Conservation (phyloP, 2,329 filamentous ascomycete genomes). For the Pestalotiopsis sp. region DNA sequence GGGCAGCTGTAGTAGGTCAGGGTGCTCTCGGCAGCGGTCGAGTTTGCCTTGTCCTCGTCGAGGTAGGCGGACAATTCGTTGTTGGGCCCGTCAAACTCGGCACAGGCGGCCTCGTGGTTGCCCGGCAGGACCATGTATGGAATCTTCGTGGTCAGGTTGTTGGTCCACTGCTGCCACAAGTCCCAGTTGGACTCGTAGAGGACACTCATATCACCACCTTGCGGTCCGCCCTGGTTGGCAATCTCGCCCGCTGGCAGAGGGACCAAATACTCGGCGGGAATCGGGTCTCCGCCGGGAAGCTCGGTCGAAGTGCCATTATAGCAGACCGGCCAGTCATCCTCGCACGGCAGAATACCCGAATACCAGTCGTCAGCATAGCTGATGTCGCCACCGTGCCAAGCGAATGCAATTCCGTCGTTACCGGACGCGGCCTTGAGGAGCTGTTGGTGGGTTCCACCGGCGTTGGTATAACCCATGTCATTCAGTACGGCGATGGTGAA, state of each 20-base stretch:
- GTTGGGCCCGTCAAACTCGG: constrained; percentile 44
- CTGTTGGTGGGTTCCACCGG: constrained; percentile 1
- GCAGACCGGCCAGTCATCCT: constrained; percentile 4
- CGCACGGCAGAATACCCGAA: constrained; percentile 29
- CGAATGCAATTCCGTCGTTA: background rate
- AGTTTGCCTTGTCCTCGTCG: constrained; percentile 30
- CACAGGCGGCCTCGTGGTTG: constrained; percentile 59
- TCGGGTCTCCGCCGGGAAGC: background rate
- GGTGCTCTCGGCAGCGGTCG: constrained; percentile 43
- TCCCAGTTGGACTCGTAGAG: constrained; percentile 58
- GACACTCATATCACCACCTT: constrained; percentile 26
- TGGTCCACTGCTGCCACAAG: constrained; percentile 55
- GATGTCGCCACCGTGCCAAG: constrained; percentile 54
- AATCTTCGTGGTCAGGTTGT: constrained; percentile 53
- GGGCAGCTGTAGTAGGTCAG: constrained; percentile 30
- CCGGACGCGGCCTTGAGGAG: constrained; percentile 2
- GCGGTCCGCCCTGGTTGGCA: constrained; percentile 26
- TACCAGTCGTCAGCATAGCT: constrained; percentile 61
- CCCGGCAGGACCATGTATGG: constrained; percentile 59
- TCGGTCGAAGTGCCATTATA: constrained; percentile 5
- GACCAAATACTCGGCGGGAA: constrained; percentile 34
- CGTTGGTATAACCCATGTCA: constrained; percentile 6
- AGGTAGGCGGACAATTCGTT: constrained; percentile 26
- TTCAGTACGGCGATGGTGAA: constrained; percentile 5
- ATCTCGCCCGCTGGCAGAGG: constrained; percentile 48